Conservation (phyloP, 257 asterid species). For the Misopates orontium region DNA sequence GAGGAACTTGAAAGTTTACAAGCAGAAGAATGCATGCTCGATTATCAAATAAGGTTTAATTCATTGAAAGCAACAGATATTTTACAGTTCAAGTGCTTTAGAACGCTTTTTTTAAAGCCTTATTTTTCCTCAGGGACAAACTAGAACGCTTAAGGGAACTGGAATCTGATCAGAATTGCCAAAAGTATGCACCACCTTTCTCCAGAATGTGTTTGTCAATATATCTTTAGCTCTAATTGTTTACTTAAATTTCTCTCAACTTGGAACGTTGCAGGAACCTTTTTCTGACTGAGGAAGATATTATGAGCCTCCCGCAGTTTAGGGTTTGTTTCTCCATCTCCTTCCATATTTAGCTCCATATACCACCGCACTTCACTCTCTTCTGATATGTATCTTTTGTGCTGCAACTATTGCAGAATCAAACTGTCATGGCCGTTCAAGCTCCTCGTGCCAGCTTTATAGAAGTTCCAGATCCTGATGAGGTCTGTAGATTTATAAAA, state of each 20-base stretch:
- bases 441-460: conserved; percentile 78
- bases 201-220: neutral
- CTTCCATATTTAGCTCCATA: conserved; percentile 10
- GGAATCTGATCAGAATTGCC: conserved; percentile 41
- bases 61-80: conserved; percentile 5
- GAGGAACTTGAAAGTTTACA: conserved; percentile 50
- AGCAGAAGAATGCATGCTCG: conserved; percentile 60
- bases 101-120: conserved; percentile 27
- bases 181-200: conserved; percentile 47
- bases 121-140: conserved; percentile 58
- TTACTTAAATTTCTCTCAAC: conserved; percentile 24
- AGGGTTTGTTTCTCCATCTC: conserved; percentile 44
- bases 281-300: conserved; percentile 64
- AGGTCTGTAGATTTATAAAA: conserved; percentile 40
- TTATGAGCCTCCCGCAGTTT: conserved; percentile 60
- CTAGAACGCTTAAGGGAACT: conserved; percentile 51
- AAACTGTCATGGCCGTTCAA: conserved; percentile 60
- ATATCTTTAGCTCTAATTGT: conserved; percentile 15
- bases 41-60: conserved; percentile 67
- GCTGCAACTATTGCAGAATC: conserved; percentile 47
- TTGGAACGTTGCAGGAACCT: conserved; percentile 55
- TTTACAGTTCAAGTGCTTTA: conserved; percentile 19
- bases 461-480: conserved; percentile 84
- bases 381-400: conserved; percentile 18
- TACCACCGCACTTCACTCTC: conserved; percentile 18